Conservation (phyloP, 371 early-diverging fungal genomes). For the Mitosporidium daphniae region DNA sequence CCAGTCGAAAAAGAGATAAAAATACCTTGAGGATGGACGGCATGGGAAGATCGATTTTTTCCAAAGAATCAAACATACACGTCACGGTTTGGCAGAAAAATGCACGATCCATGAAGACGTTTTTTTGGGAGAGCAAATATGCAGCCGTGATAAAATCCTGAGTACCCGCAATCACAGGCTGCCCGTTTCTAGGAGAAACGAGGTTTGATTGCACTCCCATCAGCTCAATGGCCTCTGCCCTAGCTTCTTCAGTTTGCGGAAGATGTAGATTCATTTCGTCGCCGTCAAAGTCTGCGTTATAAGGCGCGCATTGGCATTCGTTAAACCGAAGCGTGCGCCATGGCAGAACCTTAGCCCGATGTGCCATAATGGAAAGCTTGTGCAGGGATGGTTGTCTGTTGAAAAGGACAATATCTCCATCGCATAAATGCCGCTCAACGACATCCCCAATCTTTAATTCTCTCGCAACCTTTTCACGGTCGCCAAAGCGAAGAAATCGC, state of each 20-base stretch:
- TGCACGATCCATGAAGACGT: constrained; percentile 65
- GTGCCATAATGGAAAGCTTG: constrained; percentile 90
- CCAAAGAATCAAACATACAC: constrained; percentile 33
- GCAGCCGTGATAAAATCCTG: constrained; percentile 97
- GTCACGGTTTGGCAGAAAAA: constrained; percentile 57
- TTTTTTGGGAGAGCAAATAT: constrained; percentile 58
- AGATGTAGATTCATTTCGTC: constrained; percentile 99
- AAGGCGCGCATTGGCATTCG: constrained; percentile 94
- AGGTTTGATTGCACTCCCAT: constrained; percentile 88
- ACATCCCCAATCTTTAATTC: constrained; percentile 54
- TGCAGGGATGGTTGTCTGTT: constrained; percentile 98
- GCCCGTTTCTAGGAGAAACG: constrained; percentile 85
- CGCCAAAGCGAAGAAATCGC: constrained; percentile 28
- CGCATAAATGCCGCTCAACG: constrained; percentile 76
- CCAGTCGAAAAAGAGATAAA: not conserved
- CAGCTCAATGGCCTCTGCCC: constrained; percentile 73
- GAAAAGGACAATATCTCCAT: constrained; percentile 92
- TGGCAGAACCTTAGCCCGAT: constrained; percentile 50
- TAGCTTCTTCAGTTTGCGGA: constrained; percentile 92
- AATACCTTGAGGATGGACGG: constrained; percentile 41
- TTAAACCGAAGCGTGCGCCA: constrained; percentile 95
- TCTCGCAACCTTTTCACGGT: constrained; percentile 22
- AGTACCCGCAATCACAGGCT: constrained; percentile 86
- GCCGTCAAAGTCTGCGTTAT: constrained; percentile 98
- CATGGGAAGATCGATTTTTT: constrained; percentile 48